These are phyloP conservation scores for Penicillium nucicola DNA, from an alignment of 495 filamentous ascomycete species.

Conservation along the genomic window DNA sequence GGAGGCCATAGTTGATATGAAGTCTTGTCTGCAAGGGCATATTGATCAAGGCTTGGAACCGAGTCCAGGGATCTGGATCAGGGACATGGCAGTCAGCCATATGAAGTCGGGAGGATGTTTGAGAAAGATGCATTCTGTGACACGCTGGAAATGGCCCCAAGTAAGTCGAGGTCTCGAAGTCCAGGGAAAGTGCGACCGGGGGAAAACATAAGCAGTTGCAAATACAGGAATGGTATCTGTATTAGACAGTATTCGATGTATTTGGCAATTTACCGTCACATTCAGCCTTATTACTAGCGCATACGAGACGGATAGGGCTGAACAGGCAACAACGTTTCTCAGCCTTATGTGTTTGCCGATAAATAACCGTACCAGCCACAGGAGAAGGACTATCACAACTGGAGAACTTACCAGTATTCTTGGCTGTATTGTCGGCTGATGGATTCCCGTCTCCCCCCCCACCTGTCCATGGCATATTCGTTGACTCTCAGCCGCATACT, in stretches of 20 bases:
- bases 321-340: conserved; percentile 3
- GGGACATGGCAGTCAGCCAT: not conserved
- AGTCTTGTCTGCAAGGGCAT: not conserved
- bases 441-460: no score
- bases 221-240: not conserved
- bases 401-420: no score
- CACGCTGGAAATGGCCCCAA: not conserved
- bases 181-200: not conserved
- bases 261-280: not conserved
- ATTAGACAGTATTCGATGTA: no score
- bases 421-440: no score
- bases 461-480: no score
- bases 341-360: not conserved
- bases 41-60: not conserved
- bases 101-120: not conserved
- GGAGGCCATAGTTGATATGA: not conserved
- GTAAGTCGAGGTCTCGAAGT: not conserved
- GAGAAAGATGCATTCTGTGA: not conserved
- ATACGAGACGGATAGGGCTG: conserved; percentile 13
- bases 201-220: not conserved
- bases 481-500: no score
- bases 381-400: no score
- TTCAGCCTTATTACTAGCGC: conserved; percentile 17
- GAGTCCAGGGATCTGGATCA: not conserved
- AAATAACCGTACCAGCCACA: no score